phyloP scores from a whole-genome alignment of 371 early-diverging fungal genomes.

The Mucor saturninus region DNA sequence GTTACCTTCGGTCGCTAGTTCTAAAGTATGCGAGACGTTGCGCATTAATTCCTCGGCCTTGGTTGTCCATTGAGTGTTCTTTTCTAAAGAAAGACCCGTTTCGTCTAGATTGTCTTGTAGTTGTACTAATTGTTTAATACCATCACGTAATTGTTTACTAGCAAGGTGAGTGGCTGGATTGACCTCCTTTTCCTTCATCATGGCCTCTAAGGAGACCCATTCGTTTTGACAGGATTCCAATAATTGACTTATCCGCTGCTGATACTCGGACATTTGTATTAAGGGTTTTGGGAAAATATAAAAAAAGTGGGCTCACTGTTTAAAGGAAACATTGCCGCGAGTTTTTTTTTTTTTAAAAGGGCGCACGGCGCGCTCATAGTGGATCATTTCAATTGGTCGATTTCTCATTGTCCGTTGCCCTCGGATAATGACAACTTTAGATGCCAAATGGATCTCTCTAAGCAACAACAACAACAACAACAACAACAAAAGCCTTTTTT shows the following conservation, averaged over 20 bases:
- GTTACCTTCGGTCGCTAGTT: conserved; percentile 29
- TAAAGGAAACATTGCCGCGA: too few species aligned
- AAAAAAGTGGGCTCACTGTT: not conserved
- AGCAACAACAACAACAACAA: too few species aligned
- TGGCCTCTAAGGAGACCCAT: conserved; percentile 22
- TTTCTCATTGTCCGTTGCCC: too few species aligned
- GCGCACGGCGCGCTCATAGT: too few species aligned
- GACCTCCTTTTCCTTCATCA: conserved; percentile 16
- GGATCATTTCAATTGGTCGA: too few species aligned
- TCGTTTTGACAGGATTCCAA: conserved; percentile 22
- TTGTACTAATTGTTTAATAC: conserved; percentile 33
- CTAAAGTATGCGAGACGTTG: conserved; percentile 31
- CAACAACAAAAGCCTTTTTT: too few species aligned
- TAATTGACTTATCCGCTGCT: conserved; percentile 20
- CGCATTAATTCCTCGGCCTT: conserved; percentile 31
- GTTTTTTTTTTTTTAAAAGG: too few species aligned
- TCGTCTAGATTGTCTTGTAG: conserved; percentile 36
- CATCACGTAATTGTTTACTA: conserved; percentile 28
- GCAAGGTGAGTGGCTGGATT: conserved; percentile 13
- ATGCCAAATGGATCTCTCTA: too few species aligned
- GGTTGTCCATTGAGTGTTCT: conserved; percentile 29
- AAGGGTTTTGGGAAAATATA: not conserved
- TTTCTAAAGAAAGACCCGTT: conserved; percentile 10
- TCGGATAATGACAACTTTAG: too few species aligned
- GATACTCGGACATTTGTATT: conserved; percentile 25